These are phyloP conservation scores for Elsinoe australis DNA, from an alignment of 2,329 filamentous ascomycete genomes.

Conservation along the genomic window DNA sequence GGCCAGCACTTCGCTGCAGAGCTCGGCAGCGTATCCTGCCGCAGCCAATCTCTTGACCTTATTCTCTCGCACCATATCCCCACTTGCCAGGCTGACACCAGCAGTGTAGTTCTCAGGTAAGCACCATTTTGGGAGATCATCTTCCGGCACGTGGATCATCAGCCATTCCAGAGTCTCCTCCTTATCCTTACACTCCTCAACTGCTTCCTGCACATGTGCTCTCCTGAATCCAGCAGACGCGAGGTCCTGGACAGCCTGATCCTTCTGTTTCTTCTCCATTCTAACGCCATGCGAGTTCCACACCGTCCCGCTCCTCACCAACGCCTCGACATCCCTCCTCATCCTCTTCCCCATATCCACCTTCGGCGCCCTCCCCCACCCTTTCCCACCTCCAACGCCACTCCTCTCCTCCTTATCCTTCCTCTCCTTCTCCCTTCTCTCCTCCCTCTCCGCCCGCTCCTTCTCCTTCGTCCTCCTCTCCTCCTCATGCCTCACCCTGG, in stretches of 20 bases:
- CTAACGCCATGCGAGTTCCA: constrained; percentile 79
- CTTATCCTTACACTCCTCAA: constrained; percentile 76
- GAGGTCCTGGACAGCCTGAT: constrained; percentile 63
- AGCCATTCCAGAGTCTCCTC: constrained; percentile 95
- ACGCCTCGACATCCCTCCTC: constrained; percentile 66
- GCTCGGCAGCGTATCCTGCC: constrained; percentile 75
- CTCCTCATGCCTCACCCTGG: constrained; percentile 70
- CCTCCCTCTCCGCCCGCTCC: constrained; percentile 64
- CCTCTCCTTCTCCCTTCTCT: constrained; percentile 43
- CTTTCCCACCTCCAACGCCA: constrained; percentile 40
- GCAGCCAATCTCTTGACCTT: constrained; percentile 73
- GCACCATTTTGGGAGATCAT: constrained; percentile 88
- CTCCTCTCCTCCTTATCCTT: constrained; percentile 54
- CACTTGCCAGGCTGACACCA: constrained; percentile 77
- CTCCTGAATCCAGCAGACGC: constrained; percentile 74
- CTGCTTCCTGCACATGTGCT: constrained; percentile 83
- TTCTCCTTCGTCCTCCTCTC: constrained; percentile 69
- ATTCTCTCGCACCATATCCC: constrained; percentile 71
- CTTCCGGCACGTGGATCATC: constrained; percentile 91
- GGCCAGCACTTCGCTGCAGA: constrained; percentile 72
- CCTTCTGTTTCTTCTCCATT: constrained; percentile 53
- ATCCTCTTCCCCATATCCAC: constrained; percentile 87
- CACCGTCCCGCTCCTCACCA: constrained; percentile 68
- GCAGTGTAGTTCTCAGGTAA: constrained; percentile 87
- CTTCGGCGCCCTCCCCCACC: constrained; percentile 78